phyloP scores from a whole-genome alignment of 2,329 filamentous ascomycete genomes.

The Neonectria punicea region DNA sequence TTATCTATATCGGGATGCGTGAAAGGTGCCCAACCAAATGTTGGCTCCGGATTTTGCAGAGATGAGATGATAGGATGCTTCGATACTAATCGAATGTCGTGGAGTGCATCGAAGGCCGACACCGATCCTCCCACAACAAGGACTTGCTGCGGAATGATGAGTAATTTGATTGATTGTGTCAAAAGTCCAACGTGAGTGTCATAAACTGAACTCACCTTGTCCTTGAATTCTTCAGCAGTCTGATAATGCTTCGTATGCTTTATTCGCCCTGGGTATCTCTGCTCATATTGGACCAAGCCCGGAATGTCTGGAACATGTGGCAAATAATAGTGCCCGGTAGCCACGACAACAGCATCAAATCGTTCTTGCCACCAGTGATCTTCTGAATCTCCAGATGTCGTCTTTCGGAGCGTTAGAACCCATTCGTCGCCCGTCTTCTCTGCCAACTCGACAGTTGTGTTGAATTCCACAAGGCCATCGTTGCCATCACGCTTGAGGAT shows the following conservation, averaged over 20 bases:
- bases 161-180: background rate
- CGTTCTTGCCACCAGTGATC: background rate
- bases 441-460: background rate
- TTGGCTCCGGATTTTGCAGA: background rate
- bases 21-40: background rate
- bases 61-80: background rate
- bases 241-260: constrained; percentile 4
- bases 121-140: background rate
- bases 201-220: background rate
- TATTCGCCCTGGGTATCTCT: background rate
- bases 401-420: background rate
- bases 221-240: background rate
- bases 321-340: background rate
- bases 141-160: background rate
- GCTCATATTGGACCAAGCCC: background rate
- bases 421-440: background rate
- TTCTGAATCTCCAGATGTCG: no score
- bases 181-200: no score
- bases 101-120: background rate
- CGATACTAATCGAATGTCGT: background rate
- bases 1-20: background rate
- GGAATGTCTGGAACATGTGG: background rate
- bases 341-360: constrained; percentile 1
- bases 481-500: background rate
- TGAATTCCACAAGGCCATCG: background rate